phyloP scores from a whole-genome alignment of 2,329 filamentous ascomycete species.

The Fusarium pseudonygamai region DNA sequence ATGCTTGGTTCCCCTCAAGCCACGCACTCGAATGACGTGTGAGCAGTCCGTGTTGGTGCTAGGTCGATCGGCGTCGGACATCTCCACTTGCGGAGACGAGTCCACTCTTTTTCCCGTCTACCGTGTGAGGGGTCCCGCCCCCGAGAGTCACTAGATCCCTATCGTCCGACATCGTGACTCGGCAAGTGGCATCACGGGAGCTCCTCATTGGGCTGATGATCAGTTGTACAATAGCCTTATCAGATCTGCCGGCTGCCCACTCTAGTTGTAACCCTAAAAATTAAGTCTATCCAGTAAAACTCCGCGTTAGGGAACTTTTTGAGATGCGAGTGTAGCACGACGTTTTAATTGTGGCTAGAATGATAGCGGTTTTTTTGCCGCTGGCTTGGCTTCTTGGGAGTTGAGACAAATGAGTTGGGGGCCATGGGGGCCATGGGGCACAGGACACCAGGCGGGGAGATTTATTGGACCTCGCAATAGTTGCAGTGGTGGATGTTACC shows the following conservation, averaged over 20 bases:
- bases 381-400: not conserved
- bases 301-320: not conserved
- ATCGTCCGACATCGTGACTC: slow-evolving; percentile 23
- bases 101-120: not conserved
- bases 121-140: not conserved
- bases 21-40: slow-evolving; percentile 27
- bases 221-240: slow-evolving; percentile 17
- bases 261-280: slow-evolving; percentile 4
- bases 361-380: not conserved
- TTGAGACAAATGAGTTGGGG: not conserved
- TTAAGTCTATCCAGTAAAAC: not conserved
- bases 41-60: not conserved
- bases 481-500: not conserved
- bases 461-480: not conserved
- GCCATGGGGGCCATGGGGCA: not conserved
- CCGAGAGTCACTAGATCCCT: slow-evolving; percentile 15
- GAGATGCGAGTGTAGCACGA: not conserved
- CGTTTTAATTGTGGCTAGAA: not conserved
- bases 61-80: slow-evolving; percentile 9
- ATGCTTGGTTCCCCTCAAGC: slow-evolving; percentile 27
- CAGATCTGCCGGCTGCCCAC: slow-evolving; percentile 25
- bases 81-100: not conserved
- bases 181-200: not conserved
- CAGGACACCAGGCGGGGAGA: not conserved
- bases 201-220: slow-evolving; percentile 3